phyloP scores from a whole-genome alignment of 768 basidiomycete genomes.

The Sarcodon sp. region DNA sequence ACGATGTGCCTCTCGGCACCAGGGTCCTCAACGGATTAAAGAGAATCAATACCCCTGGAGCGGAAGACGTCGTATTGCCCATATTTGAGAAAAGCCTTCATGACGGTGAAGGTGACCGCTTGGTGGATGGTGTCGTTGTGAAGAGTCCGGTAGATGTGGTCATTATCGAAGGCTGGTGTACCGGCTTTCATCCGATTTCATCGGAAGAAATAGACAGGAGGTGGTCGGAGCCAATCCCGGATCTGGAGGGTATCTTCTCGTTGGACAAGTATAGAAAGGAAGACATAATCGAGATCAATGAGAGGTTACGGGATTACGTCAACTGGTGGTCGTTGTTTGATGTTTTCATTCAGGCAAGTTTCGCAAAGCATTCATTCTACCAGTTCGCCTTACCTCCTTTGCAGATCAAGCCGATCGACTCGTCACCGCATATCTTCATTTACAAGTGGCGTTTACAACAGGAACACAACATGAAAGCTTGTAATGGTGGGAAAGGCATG shows the following conservation, averaged over 20 bases:
- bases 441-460: constrained; percentile 88
- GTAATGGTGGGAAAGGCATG: constrained; percentile 85
- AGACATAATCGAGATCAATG: constrained; percentile 54
- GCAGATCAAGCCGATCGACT: constrained; percentile 25
- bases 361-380: not conserved
- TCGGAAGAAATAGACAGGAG: constrained; percentile 33
- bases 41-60: constrained; percentile 17
- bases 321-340: constrained; percentile 63
- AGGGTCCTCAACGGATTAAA: constrained; percentile 37
- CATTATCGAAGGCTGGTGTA: constrained; percentile 93
- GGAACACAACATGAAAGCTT: constrained; percentile 78
- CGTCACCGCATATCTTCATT: constrained; percentile 35
- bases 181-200: constrained; percentile 67
- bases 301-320: constrained; percentile 42
- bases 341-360: constrained; percentile 60
- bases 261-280: constrained; percentile 29
- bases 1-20: constrained; percentile 62
- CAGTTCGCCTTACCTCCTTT: not conserved
- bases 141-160: constrained; percentile 59
- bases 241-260: constrained; percentile 16
- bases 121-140: constrained; percentile 32
- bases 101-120: constrained; percentile 76
- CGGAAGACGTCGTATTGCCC: constrained; percentile 39
- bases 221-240: constrained; percentile 29
- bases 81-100: constrained; percentile 81